Base-by-base conservation (phyloP, 2,329 filamentous ascomycete species). In the Xylariales sp. region DNA sequence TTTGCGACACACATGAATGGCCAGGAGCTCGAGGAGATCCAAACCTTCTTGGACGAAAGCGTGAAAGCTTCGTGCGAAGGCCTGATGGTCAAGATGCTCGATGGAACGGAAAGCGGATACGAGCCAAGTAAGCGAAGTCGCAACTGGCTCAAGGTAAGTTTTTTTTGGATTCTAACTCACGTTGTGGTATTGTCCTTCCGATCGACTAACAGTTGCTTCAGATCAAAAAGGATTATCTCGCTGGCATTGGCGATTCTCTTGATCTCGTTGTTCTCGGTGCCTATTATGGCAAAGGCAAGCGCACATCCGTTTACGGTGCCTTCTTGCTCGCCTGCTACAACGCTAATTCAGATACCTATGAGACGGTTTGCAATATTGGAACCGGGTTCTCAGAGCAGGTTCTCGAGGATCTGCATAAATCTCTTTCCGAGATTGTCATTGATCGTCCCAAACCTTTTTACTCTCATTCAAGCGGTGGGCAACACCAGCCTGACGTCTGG, bases 1-100 rank as follows among this genome's bases (percentile, higher is more conserved):
- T 93, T 95, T 49, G 93, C 93, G 8, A 89, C 88, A 23, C 83
- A 76, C 51, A 93, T 89, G 68, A 75, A 98, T 55, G 87, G 87
- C 10, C 86, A 83, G 52, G 88, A 96, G 49, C 73, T 98, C 4
- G 91, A 97, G 37, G 88, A 95, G 54, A 98, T 98, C 38, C 91
- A 97, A 56, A 75, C 73, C 2, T 85, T 98, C 53, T 74, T 98
- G 3, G 93, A 98, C 54, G 91, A 97, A 42, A 93, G 87, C 53
- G 85, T 98, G 47, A 95, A 95, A 62, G 88, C 90, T 3, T 94
- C 88, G 0, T 98, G 93, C 56, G 93, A 98, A 68, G 93, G 93
- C 10, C 71, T 98, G 37, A 98, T 98, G 93, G 93, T 98, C 12
- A 98, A 98, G 70, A 98, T 98, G 93, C 67, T 98, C 42, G 91